Conservation (phyloP, 345 rosid genomes). For the Firmiana major region DNA sequence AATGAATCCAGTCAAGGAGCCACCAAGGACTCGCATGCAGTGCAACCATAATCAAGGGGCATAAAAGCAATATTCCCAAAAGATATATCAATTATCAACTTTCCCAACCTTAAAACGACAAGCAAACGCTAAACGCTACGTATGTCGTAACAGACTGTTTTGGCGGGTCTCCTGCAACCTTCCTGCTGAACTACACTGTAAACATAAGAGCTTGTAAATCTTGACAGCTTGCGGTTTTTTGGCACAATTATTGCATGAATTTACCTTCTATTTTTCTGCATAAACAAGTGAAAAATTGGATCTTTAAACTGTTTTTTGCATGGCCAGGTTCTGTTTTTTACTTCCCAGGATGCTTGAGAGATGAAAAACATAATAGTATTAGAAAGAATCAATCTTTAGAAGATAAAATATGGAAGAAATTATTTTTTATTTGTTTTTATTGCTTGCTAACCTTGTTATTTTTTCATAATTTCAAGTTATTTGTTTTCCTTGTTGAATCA, state of each 20-base stretch:
- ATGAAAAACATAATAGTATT: background rate
- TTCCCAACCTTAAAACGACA: background rate
- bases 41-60: background rate
- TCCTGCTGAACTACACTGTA: background rate
- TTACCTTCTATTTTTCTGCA: background rate
- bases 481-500: background rate
- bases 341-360: background rate
- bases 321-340: background rate
- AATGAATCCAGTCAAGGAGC: background rate
- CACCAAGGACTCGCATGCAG: background rate
- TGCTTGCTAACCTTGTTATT: background rate
- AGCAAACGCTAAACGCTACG: background rate
- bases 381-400: background rate
- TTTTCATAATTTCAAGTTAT: background rate
- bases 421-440: background rate
- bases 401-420: background rate
- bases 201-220: too few relatives aligned
- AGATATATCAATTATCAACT: background rate
- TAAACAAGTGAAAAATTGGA: background rate
- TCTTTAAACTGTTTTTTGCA: background rate
- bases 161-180: background rate
- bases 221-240: too few relatives aligned
- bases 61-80: background rate
- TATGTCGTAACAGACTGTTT: background rate
- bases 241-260: too few relatives aligned